Conservation (phyloP, 768 basidiomycete genomes). For the Gloeopeniophorella convolvens region DNA sequence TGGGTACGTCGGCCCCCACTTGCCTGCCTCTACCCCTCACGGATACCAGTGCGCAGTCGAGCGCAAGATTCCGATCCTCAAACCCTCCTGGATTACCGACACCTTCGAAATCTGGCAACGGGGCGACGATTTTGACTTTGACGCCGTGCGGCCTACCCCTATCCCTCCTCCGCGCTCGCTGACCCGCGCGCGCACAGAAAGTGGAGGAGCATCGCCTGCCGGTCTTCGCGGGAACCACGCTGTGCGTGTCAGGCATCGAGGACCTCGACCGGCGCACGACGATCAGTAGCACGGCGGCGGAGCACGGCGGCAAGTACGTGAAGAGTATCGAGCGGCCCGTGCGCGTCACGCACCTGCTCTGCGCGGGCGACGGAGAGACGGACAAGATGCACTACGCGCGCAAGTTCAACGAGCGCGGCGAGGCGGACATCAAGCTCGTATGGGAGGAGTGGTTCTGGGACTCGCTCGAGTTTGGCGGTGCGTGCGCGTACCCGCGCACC, state of each 20-base stretch:
- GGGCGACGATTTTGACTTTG: constrained; percentile 72
- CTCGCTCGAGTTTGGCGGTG: constrained; percentile 68
- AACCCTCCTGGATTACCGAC: constrained; percentile 69
- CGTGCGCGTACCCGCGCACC: constrained; percentile 8
- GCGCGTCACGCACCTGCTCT: constrained; percentile 80
- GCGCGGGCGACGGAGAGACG: constrained; percentile 56
- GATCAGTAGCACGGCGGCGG: constrained; percentile 54
- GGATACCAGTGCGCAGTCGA: constrained; percentile 68
- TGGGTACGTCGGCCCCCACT: constrained; percentile 45
- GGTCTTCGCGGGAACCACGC: constrained; percentile 60
- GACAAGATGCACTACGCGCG: constrained; percentile 77
- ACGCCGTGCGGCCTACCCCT: constrained; percentile 37
- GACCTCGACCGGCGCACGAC: constrained; percentile 52
- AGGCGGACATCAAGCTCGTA: constrained; percentile 69
- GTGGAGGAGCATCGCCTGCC: constrained; percentile 56
- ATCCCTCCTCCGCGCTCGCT: background rate
- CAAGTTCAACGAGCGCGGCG: constrained; percentile 62
- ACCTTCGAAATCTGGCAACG: constrained; percentile 67
- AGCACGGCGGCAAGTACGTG: constrained; percentile 61
- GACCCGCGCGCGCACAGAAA: constrained; percentile 40
- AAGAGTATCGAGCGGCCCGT: constrained; percentile 74
- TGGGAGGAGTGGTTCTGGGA: constrained; percentile 99
- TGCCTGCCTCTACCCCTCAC: background rate
- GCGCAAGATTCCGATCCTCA: constrained; percentile 72
- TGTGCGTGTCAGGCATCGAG: constrained; percentile 73